phyloP scores from a whole-genome alignment of 495 filamentous ascomycete species.

The Xylaria palmicola region DNA sequence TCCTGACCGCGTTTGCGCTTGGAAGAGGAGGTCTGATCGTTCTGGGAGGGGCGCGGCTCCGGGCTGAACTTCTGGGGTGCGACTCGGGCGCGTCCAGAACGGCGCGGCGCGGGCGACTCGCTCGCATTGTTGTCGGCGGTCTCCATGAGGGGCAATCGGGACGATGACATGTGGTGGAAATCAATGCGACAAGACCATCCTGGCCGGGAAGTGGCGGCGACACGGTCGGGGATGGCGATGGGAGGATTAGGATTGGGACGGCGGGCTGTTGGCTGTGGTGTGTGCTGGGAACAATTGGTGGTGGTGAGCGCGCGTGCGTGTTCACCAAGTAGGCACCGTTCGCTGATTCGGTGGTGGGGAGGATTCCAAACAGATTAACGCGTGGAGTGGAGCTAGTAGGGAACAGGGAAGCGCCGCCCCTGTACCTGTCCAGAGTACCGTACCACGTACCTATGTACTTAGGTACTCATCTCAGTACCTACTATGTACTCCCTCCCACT shows the following conservation, averaged over 20 bases:
- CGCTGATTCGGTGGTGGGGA: conserved; percentile 11
- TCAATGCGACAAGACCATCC: conserved; percentile 27
- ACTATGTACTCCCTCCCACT: too few relatives aligned
- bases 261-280: conserved; percentile 11
- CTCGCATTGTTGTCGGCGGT: conserved; percentile 58
- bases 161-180: conserved; percentile 24
- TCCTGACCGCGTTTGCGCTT: conserved; percentile 59
- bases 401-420: background rate
- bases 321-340: conserved; percentile 1
- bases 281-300: background rate
- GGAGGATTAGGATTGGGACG: conserved; percentile 18
- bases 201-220: conserved; percentile 14
- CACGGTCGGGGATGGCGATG: background rate
- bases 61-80: conserved; percentile 66
- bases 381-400: conserved; percentile 2
- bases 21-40: conserved; percentile 25
- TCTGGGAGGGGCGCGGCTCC: conserved; percentile 36
- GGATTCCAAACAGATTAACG: conserved; percentile 17
- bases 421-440: too few relatives aligned
- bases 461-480: background rate
- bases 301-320: conserved; percentile 5
- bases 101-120: conserved; percentile 56
- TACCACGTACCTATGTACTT: background rate
- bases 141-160: conserved; percentile 55
- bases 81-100: conserved; percentile 78